Conservation (phyloP, 306 rosid species). For the Cucurbita maxima region DNA sequence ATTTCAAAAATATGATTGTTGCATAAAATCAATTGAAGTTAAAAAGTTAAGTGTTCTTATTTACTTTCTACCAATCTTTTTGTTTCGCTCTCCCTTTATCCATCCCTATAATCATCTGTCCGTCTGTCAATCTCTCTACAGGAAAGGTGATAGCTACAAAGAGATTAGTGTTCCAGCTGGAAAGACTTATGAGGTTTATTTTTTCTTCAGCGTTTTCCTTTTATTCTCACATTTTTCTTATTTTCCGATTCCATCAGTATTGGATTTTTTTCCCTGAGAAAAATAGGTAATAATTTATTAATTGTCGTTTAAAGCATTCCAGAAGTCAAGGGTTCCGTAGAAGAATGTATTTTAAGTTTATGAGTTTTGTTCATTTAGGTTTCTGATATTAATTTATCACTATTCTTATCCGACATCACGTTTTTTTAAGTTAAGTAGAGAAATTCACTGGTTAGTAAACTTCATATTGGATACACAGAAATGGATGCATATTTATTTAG, state of each 20-base stretch:
- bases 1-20: neutral
- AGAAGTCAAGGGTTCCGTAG: neutral
- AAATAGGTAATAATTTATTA: neutral
- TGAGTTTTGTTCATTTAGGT: neutral
- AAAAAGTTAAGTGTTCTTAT: neutral
- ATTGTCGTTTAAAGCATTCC: neutral
- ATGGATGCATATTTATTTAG: neutral
- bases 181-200: conserved; percentile 64
- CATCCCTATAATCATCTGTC: conserved; percentile 3
- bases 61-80: neutral
- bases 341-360: neutral
- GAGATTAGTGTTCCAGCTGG: conserved; percentile 77
- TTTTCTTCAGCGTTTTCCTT: conserved; percentile 3
- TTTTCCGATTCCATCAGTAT: neutral
- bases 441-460: neutral
- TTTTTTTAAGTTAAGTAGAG: neutral
- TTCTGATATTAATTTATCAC: neutral
- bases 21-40: neutral
- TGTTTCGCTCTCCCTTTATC: neutral
- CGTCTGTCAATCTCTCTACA: conserved; percentile 9
- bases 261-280: neutral
- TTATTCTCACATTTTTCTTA: neutral
- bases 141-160: conserved; percentile 62
- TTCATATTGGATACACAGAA: neutral
- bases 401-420: neutral